phyloP scores from a whole-genome alignment of 371 early-diverging fungal species.

The Aphelidium insulamus region DNA sequence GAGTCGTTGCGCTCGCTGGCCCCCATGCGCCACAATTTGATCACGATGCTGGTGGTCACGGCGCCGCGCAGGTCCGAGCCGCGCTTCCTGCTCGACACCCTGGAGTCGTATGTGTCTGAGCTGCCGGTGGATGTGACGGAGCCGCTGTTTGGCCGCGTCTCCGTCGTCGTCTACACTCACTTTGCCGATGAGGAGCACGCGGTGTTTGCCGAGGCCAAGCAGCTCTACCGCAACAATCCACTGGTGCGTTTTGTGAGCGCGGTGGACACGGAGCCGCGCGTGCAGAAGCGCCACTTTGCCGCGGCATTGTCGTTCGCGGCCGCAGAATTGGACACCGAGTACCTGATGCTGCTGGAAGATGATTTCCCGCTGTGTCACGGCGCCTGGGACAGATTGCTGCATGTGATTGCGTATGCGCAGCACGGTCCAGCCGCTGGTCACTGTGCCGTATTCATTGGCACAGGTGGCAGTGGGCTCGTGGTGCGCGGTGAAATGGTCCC shows the following conservation, averaged over 20 bases:
- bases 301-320: conserved; percentile 18
- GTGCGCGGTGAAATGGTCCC: not conserved
- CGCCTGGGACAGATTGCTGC: conserved; percentile 27
- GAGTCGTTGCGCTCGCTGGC: no score
- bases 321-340: conserved; percentile 12
- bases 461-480: conserved; percentile 28
- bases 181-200: conserved; percentile 26
- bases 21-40: conserved; percentile 13
- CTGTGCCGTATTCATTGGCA: conserved; percentile 34
- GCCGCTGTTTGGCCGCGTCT: conserved; percentile 24
- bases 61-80: conserved; percentile 29
- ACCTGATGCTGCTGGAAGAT: conserved; percentile 28
- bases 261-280: no score
- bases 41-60: conserved; percentile 30
- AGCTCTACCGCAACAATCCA: no score
- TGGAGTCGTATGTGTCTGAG: conserved; percentile 23
- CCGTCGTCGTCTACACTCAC: conserved; percentile 31
- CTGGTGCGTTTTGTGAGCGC: no score
- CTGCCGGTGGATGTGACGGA: conserved; percentile 23
- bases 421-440: conserved; percentile 16
- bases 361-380: conserved; percentile 29
- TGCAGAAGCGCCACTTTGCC: no score
- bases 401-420: conserved; percentile 22
- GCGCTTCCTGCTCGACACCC: conserved; percentile 19
- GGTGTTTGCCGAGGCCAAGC: conserved; percentile 18